These are phyloP conservation scores for Euphorbia lathyris DNA, from an alignment of 345 rosid species.

Conservation along the genomic window DNA sequence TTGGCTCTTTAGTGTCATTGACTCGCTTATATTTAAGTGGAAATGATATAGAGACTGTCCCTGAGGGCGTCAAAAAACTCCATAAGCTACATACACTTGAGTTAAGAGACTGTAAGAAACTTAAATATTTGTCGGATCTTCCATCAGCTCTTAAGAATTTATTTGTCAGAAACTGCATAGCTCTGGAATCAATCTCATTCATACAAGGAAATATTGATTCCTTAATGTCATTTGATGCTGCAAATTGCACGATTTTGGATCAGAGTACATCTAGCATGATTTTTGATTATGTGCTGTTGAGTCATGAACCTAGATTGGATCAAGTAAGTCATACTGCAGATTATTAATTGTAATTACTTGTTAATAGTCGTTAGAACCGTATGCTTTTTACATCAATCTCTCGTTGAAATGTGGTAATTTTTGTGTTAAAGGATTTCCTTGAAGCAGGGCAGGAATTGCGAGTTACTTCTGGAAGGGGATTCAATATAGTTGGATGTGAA, in stretches of 20 bases:
- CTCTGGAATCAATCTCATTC: neutral
- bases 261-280: neutral
- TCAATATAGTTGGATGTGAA: neutral
- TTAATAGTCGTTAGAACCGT: too few relatives aligned
- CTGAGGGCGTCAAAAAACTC: neutral
- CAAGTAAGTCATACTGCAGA: neutral
- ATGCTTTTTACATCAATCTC: neutral
- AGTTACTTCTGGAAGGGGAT: neutral
- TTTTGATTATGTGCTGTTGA: neutral
- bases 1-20: neutral
- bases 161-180: neutral
- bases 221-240: neutral
- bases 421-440: constrained; percentile 1
- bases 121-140: neutral
- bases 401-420: neutral
- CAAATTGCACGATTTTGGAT: constrained; percentile 5
- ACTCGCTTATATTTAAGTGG: neutral
- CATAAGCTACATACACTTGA: neutral
- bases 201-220: neutral
- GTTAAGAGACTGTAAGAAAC: neutral
- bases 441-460: neutral
- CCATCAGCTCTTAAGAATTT: neutral
- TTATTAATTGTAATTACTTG: neutral
- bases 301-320: neutral
- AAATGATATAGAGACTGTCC: neutral